These are phyloP conservation scores for Balakata baccata DNA, from an alignment of 345 rosid species.

Conservation along the genomic window DNA sequence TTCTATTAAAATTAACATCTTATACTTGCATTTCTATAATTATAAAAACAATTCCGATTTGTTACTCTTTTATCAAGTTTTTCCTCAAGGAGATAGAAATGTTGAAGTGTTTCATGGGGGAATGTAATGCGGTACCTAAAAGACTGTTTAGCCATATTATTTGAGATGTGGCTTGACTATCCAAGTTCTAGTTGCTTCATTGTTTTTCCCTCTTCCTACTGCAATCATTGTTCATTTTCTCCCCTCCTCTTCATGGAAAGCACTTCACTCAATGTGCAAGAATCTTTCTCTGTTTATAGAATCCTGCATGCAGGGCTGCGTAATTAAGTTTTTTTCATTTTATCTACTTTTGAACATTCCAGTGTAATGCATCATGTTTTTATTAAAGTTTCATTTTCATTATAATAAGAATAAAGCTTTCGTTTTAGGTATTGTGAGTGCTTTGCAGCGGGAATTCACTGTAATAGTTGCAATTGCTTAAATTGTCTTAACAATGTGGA, in stretches of 20 bases:
- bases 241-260: not conserved
- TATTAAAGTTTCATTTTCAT: not conserved
- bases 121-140: not conserved
- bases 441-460: conserved; percentile 69
- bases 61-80: not conserved
- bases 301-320: not conserved
- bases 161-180: not conserved
- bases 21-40: not conserved
- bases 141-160: not conserved
- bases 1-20: not conserved
- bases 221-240: not conserved
- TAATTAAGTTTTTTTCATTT: no score
- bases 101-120: not conserved
- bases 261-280: not conserved
- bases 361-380: not conserved
- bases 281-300: not conserved
- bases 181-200: not conserved
- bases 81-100: not conserved
- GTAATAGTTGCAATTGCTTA: conserved; percentile 76
- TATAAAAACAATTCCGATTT: not conserved
- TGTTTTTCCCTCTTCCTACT: not conserved
- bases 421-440: conserved; percentile 79
- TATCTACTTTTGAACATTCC: not conserved
- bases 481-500: conserved; percentile 74
- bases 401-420: not conserved